Evolutionary conservation across 257 asterid genomes (phyloP).

Genomic region (Echites panduratus): DNA sequence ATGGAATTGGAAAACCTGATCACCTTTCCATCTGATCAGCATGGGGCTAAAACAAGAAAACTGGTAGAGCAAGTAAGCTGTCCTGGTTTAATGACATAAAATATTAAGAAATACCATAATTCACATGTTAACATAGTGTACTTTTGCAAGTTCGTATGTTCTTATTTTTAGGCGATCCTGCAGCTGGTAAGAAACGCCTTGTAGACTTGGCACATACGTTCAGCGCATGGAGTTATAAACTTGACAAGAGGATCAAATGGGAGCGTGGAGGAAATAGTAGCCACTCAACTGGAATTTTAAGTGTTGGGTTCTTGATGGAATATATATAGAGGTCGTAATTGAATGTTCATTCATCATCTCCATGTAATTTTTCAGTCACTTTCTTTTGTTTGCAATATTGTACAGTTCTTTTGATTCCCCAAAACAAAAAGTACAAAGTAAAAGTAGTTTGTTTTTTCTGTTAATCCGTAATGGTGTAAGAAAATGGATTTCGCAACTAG

Average conservation of each 20-base stretch:
- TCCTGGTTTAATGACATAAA: conserved; percentile 8
- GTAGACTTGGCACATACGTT: too few species aligned
- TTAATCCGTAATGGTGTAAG: background rate
- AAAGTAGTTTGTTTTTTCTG: too few species aligned
- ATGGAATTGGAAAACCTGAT: conserved; percentile 40
- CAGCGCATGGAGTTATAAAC: background rate
- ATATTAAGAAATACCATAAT: too few species aligned
- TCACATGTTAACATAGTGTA: too few species aligned
- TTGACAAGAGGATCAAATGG: background rate
- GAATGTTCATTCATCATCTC: background rate
- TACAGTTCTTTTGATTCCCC: background rate
- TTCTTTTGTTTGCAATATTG: background rate
- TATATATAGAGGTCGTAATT: background rate
- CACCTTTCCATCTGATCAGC: conserved; percentile 28
- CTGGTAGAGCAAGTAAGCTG: conserved; percentile 2
- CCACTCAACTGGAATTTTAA: background rate
- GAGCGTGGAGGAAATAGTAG: background rate
- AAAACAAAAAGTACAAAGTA: background rate
- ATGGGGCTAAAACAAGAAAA: conserved; percentile 11
- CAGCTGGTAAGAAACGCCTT: too few species aligned
- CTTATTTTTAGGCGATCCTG: too few species aligned
- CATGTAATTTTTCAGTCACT: background rate
- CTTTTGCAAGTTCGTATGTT: background rate
- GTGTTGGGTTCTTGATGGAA: background rate
- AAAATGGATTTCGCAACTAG: background rate